Evolutionary conservation across 768 basidiomycete species (phyloP).

Genomic region (Lactifluus pinguis): DNA sequence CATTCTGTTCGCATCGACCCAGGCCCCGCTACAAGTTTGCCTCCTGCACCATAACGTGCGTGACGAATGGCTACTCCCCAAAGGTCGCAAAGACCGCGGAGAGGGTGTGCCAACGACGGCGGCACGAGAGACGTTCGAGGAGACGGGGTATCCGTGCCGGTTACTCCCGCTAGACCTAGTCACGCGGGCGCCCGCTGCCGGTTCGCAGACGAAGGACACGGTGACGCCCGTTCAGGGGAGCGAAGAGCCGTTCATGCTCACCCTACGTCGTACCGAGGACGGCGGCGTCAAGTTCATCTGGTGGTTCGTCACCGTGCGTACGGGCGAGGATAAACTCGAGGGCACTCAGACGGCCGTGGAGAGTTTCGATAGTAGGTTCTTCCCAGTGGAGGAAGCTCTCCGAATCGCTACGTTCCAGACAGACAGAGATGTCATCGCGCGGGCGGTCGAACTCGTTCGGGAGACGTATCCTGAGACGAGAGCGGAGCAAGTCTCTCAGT

Average conservation of each 20-base stretch:
- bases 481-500: not conserved
- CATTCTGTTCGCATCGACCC: constrained; percentile 22
- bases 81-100: constrained; percentile 51
- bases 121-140: constrained; percentile 54
- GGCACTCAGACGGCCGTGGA: constrained; percentile 24
- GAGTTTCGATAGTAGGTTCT: constrained; percentile 11
- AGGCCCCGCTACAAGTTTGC: constrained; percentile 23
- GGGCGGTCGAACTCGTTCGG: constrained; percentile 7
- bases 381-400: constrained; percentile 4
- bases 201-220: constrained; percentile 30
- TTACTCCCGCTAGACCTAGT: constrained; percentile 41
- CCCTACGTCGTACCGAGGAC: constrained; percentile 23
- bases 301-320: constrained; percentile 39
- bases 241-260: constrained; percentile 32
- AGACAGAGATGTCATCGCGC: constrained; percentile 7
- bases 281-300: constrained; percentile 38
- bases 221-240: constrained; percentile 19
- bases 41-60: constrained; percentile 24
- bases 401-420: constrained; percentile 2
- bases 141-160: constrained; percentile 50
- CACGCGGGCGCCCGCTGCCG: constrained; percentile 46
- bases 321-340: constrained; percentile 22
- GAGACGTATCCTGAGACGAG: constrained; percentile 4
- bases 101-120: constrained; percentile 45
- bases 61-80: constrained; percentile 40